Evolutionary conservation across 495 filamentous ascomycete species (phyloP).

Genomic region (Hypoxylon fuscum): DNA sequence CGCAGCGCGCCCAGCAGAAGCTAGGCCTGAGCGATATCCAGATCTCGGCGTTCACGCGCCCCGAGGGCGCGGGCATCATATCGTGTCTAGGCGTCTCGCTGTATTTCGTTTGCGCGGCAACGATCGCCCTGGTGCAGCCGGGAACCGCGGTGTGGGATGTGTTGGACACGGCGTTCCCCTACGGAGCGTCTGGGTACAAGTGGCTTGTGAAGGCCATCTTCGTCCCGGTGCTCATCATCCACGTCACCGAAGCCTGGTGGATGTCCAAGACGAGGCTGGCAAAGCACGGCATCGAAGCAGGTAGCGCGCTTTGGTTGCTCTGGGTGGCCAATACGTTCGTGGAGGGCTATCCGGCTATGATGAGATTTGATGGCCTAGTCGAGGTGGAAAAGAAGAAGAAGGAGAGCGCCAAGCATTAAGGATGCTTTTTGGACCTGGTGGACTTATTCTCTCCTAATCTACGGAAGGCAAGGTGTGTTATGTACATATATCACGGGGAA

Average conservation of each 20-base stretch:
- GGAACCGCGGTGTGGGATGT: constrained; percentile 20
- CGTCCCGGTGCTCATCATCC: constrained; percentile 46
- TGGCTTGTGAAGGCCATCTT: constrained; percentile 53
- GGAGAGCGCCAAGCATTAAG: constrained; percentile 25
- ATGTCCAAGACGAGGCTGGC: constrained; percentile 45
- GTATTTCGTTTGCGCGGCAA: constrained; percentile 44
- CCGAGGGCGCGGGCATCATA: constrained; percentile 37
- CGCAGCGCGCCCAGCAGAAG: constrained; percentile 40
- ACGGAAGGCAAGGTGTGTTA: neutral
- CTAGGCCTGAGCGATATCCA: constrained; percentile 44
- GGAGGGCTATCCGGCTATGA: constrained; percentile 51
- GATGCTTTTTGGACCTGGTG: neutral
- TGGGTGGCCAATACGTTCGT: constrained; percentile 52
- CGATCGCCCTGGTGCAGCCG: constrained; percentile 30
- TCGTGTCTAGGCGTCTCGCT: constrained; percentile 40
- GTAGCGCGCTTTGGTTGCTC: constrained; percentile 45
- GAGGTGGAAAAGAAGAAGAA: constrained; percentile 42
- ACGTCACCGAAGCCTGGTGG: constrained; percentile 50
- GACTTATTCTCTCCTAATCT: neutral
- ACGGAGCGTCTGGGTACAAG: constrained; percentile 42
- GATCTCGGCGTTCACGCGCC: constrained; percentile 34
- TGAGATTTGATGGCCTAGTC: constrained; percentile 52
- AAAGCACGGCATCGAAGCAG: constrained; percentile 44
- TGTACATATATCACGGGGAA: neutral
- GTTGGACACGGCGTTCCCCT: constrained; percentile 36